Evolutionary conservation across 2,329 filamentous ascomycete species (phyloP).

Genomic region (Aureobasidium sp.): DNA sequence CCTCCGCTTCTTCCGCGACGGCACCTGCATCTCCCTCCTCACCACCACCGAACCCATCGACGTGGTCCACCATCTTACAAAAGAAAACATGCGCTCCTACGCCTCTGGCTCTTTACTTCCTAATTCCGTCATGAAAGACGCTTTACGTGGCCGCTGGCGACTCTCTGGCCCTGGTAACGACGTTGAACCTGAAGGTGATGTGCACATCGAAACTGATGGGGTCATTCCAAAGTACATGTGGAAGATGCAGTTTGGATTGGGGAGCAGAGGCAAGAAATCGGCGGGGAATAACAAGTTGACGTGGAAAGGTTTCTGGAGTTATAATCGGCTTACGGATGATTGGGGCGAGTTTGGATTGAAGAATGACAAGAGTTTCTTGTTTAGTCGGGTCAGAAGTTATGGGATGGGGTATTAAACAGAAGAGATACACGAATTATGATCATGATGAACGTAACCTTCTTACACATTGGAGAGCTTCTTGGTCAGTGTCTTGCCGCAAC

Average conservation of each 20-base stretch:
- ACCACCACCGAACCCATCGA: slow-evolving; percentile 77
- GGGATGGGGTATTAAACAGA: slow-evolving; percentile 18
- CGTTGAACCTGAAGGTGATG: slow-evolving; percentile 53
- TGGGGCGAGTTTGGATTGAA: slow-evolving; percentile 71
- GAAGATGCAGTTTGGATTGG: slow-evolving; percentile 68
- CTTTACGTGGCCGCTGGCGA: slow-evolving; percentile 59
- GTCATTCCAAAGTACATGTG: slow-evolving; percentile 74
- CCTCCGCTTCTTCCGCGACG: slow-evolving; percentile 88
- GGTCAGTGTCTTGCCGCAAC: slow-evolving; percentile 32
- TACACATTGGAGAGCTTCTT: too few relatives aligned
- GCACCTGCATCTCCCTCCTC: slow-evolving; percentile 71
- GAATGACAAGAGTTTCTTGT: slow-evolving; percentile 56
- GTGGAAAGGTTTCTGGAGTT: slow-evolving; percentile 89
- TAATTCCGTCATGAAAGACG: slow-evolving; percentile 59
- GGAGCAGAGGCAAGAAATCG: slow-evolving; percentile 43
- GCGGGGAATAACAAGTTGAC: slow-evolving; percentile 76
- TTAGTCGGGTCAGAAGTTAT: slow-evolving; percentile 54
- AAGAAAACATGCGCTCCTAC: slow-evolving; percentile 52
- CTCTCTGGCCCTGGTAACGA: slow-evolving; percentile 46
- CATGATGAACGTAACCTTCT: too few relatives aligned
- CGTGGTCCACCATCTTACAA: slow-evolving; percentile 76
- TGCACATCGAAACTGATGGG: slow-evolving; percentile 83
- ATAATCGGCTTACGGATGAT: slow-evolving; percentile 83
- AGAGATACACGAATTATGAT: background rate
- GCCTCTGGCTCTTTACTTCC: slow-evolving; percentile 34